Conservation (phyloP, 495 filamentous ascomycete species). For the Hypoxylon crocopeplum region DNA sequence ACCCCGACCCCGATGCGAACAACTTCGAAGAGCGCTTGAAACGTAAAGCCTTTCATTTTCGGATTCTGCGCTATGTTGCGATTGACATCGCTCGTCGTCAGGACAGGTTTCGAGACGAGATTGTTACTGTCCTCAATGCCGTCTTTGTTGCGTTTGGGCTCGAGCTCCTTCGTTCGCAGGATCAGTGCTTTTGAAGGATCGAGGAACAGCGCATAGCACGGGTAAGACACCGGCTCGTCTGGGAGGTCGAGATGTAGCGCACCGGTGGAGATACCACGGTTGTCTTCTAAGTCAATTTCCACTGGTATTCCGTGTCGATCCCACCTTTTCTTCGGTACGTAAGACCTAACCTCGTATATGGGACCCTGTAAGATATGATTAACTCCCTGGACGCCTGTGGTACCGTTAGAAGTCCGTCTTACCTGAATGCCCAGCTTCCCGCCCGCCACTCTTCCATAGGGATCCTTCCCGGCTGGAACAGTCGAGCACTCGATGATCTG, state of each 20-base stretch:
- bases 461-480: slow-evolving; percentile 9
- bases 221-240: slow-evolving; percentile 16
- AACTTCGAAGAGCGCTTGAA: slow-evolving; percentile 10
- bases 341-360: slow-evolving; percentile 18
- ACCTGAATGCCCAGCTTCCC: slow-evolving; percentile 23
- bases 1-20: slow-evolving; percentile 14
- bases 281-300: slow-evolving; percentile 26
- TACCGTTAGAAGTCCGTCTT: slow-evolving; percentile 6
- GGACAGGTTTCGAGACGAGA: not conserved
- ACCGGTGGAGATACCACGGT: slow-evolving; percentile 13
- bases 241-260: slow-evolving; percentile 19
- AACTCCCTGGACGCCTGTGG: not conserved
- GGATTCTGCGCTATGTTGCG: slow-evolving; percentile 1
- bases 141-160: slow-evolving; percentile 8
- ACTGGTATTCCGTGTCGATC: slow-evolving; percentile 24
- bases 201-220: slow-evolving; percentile 25
- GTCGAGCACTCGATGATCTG: slow-evolving; percentile 8
- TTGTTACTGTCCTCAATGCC: not conserved
- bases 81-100: slow-evolving; percentile 10
- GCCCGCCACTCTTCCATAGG: slow-evolving; percentile 10
- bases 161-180: slow-evolving; percentile 8
- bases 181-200: slow-evolving; percentile 28
- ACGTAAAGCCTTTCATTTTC: slow-evolving; percentile 3
- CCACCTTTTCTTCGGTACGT: slow-evolving; percentile 16
- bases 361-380: slow-evolving; percentile 11